Base-by-base conservation (phyloP, 208 protist species). In the Porcisia deanei region DNA sequence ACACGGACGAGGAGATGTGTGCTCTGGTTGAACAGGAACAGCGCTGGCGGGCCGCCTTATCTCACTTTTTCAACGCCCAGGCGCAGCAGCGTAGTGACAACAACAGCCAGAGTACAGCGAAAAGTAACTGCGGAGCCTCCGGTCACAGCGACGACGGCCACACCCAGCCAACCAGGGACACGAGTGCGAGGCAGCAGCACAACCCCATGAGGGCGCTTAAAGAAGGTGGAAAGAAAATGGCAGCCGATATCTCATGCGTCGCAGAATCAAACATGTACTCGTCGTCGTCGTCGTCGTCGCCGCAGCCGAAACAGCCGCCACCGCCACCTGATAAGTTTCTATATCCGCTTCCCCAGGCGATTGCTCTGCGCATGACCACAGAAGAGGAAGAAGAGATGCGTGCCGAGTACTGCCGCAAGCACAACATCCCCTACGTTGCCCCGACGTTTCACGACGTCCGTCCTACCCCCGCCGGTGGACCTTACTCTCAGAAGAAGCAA, bases 1-100 rank as follows among this genome's bases (percentile, higher is more conserved):
- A 91, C 41, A 91, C 87, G 0, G 87, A 91, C 73, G 70, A 64
- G 16, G 82, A 84, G 65, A 83, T 91, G 80, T 79, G 73, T 34
- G 59, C 37, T 12, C 37, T 81, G 0, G 69, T 85, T 16, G 77
- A 72, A 1, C 58, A 77, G 8, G 88, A 89, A 74, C 39, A 60
- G 60, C 34, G 45, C 5, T 91, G 88, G 88, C 85, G 81, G 12
- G 63, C 45, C 8, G 85, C 73, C 1, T 55, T 79, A 49, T 18
- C 58, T 20, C 34, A 43, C 34, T 20, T 64, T 1, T 39, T 16
- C 16, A 41, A 64, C 10, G 16, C 30, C 14, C 59, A 43, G 30
- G 30, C 25, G 10, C 57, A 41, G 3, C 34, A 64, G 9, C 30
- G 34, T 16, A 20, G 59, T 37, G 2, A 22, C 34, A 64, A 5